Percentiles rank a stretch among this genome's conserved stretches.
Evolutionary conservation across 2,329 filamentous ascomycete genomes (phyloP).

Genomic region (Fusarium nurragi): DNA sequence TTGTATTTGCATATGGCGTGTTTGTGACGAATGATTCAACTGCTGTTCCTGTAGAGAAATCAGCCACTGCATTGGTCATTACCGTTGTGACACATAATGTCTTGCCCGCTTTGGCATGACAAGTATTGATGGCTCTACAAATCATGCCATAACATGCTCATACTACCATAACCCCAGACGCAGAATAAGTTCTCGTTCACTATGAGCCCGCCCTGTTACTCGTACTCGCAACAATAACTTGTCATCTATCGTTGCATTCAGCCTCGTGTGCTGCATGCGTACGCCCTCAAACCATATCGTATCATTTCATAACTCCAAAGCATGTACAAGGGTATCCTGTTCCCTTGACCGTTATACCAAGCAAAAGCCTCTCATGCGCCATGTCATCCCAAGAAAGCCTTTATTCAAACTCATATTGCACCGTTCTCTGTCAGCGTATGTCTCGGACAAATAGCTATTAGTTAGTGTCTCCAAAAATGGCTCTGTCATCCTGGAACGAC

Average conservation of each 20-base stretch:
- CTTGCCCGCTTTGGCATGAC: background rate
- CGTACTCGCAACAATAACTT: background rate
- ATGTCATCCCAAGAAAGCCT: slow-evolving; percentile 26
- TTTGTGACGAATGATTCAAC: slow-evolving; percentile 8
- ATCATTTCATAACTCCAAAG: slow-evolving; percentile 3
- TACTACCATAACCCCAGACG: background rate
- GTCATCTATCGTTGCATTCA: slow-evolving; percentile 3
- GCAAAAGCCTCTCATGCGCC: slow-evolving; percentile 30
- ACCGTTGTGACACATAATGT: slow-evolving; percentile 14
- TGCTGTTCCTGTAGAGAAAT: background rate
- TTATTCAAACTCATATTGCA: slow-evolving; percentile 13
- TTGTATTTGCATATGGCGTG: slow-evolving; percentile 2
- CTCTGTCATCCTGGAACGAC: slow-evolving; percentile 62
- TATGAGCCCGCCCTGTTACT: slow-evolving; percentile 1
- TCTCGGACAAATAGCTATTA: slow-evolving; percentile 33
- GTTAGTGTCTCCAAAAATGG: slow-evolving; percentile 53
- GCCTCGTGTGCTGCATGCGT: slow-evolving; percentile 8
- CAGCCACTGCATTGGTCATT: background rate
- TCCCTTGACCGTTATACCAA: slow-evolving; percentile 20
- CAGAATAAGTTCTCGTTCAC: background rate
- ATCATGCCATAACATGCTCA: slow-evolving; percentile 6
- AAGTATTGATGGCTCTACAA: background rate
- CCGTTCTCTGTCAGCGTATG: slow-evolving; percentile 16
- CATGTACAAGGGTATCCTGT: slow-evolving; percentile 20
- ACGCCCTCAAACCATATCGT: background rate